Percentiles rank a stretch among this genome's conserved stretches.
These are phyloP conservation scores for Tetracladium marchalianum DNA, from an alignment of 495 filamentous ascomycete species.

Conservation along the genomic window DNA sequence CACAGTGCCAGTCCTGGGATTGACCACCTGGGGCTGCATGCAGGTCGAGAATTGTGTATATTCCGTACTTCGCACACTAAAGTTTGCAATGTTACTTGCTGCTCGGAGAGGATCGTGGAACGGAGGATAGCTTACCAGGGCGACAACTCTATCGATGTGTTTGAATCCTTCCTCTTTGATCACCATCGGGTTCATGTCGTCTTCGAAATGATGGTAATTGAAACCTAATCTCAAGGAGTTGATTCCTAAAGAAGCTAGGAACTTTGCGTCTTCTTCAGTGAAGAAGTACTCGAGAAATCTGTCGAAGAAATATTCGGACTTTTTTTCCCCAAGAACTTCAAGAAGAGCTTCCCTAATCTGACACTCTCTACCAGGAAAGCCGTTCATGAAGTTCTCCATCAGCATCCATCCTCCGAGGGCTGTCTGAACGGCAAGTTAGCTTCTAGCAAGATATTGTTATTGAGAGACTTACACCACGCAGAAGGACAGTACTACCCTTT, in stretches of 20 bases:
- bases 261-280: conserved; percentile 48
- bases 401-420: conserved; percentile 29
- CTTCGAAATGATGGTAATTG: conserved; percentile 56
- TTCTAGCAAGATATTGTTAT: too few species aligned
- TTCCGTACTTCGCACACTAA: conserved; percentile 39
- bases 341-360: conserved; percentile 46
- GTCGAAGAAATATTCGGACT: conserved; percentile 36
- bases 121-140: conserved; percentile 19
- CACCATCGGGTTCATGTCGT: conserved; percentile 51
- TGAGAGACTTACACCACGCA: neutral
- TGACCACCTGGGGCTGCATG: conserved; percentile 56
- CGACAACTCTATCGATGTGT: conserved; percentile 48
- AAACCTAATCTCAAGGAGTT: conserved; percentile 57
- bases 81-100: too few species aligned
- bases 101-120: too few species aligned
- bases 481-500: neutral
- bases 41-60: conserved; percentile 56
- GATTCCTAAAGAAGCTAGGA: conserved; percentile 45
- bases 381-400: conserved; percentile 63
- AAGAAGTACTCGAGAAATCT: conserved; percentile 57
- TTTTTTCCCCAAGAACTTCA: conserved; percentile 39
- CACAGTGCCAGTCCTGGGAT: conserved; percentile 57
- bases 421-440: neutral
- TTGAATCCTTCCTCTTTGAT: conserved; percentile 48
- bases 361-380: conserved; percentile 50